These are phyloP conservation scores for Umbelopsis ramanniana DNA, from an alignment of 192 early-diverging fungal species.

Conservation along the genomic window DNA sequence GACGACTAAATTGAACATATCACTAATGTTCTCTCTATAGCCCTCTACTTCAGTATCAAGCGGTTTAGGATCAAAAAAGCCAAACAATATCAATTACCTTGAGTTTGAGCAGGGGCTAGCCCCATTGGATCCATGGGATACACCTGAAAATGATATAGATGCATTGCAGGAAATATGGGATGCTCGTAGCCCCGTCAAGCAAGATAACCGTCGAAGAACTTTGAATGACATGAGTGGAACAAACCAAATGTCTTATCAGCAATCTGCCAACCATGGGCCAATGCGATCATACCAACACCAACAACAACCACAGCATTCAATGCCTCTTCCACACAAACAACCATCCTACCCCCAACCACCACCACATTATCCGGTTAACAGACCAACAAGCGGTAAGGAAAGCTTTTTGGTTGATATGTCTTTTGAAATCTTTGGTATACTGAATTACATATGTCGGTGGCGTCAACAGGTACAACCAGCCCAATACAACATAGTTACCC, in stretches of 20 bases:
- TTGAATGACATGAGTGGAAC: neutral
- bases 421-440: no score
- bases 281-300: conserved; percentile 6
- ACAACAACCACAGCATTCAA: conserved; percentile 16
- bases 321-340: conserved; percentile 12
- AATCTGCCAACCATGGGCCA: neutral
- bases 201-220: neutral
- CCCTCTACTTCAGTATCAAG: conserved; percentile 14
- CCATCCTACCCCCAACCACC: neutral
- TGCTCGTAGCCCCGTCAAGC: neutral
- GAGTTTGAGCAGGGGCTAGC: conserved; percentile 71
- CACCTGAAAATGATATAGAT: conserved; percentile 58
- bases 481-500: conserved; percentile 14
- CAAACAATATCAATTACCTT: conserved; percentile 43
- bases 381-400: conserved; percentile 1
- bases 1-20: no score
- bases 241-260: neutral
- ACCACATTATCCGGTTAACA: neutral
- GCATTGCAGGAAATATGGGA: conserved; percentile 58
- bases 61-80: neutral
- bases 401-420: no score
- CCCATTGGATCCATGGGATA: conserved; percentile 66
- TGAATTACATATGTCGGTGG: no score
- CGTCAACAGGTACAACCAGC: conserved; percentile 14
- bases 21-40: neutral